These are phyloP conservation scores for Phylloporus sp. DNA, from an alignment of 768 basidiomycete genomes.

Conservation along the genomic window DNA sequence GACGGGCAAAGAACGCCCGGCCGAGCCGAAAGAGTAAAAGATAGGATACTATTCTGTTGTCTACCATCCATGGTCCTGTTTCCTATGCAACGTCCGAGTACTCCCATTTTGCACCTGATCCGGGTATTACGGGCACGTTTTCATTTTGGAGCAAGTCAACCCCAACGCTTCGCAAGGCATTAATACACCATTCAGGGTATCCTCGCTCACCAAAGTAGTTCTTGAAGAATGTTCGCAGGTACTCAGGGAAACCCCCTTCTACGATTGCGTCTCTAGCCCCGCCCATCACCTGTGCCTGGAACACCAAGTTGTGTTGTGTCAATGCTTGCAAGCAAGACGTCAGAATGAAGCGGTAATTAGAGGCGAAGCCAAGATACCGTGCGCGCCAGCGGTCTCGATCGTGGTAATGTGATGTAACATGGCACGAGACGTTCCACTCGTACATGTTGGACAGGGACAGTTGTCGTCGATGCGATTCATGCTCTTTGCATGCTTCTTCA, in stretches of 20 bases:
- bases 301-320: slow-evolving; percentile 79
- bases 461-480: slow-evolving; percentile 66
- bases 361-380: slow-evolving; percentile 47
- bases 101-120: slow-evolving; percentile 78
- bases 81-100: slow-evolving; percentile 46
- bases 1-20: slow-evolving; percentile 78
- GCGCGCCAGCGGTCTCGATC: slow-evolving; percentile 81
- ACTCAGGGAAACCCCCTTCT: slow-evolving; percentile 72
- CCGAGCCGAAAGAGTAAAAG: slow-evolving; percentile 41
- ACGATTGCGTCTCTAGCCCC: slow-evolving; percentile 78
- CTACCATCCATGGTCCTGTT: not conserved
- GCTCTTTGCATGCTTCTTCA: slow-evolving; percentile 68
- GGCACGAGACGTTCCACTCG: slow-evolving; percentile 61
- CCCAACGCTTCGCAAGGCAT: slow-evolving; percentile 76
- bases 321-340: slow-evolving; percentile 47
- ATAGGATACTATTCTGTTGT: slow-evolving; percentile 13
- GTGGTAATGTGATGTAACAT: slow-evolving; percentile 73
- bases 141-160: slow-evolving; percentile 71
- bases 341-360: slow-evolving; percentile 18
- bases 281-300: slow-evolving; percentile 89
- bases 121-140: slow-evolving; percentile 49
- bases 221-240: slow-evolving; percentile 71
- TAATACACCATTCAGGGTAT: slow-evolving; percentile 87
- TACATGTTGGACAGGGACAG: slow-evolving; percentile 88
- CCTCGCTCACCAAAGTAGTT: slow-evolving; percentile 73